Conservation (phyloP, 306 rosid species). For the Fragaria vesca region DNA sequence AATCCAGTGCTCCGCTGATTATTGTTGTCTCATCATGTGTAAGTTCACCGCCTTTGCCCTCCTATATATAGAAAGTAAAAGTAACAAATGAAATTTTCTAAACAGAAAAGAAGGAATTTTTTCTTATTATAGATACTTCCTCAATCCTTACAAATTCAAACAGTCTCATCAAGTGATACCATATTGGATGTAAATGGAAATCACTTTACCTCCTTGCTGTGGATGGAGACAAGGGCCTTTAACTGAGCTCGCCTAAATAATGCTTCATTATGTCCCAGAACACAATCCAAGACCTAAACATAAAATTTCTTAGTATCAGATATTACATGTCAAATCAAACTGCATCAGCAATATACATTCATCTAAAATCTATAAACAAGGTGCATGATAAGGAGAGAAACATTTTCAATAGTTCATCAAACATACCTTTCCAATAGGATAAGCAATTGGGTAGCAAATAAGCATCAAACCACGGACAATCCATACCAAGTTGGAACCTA, state of each 20-base stretch:
- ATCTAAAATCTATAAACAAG: background rate
- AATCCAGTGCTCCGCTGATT: constrained; percentile 92
- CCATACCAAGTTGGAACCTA: constrained; percentile 76
- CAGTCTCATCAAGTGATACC: constrained; percentile 14
- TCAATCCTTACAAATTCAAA: constrained; percentile 5
- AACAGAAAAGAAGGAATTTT: constrained; percentile 2
- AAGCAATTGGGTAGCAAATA: constrained; percentile 85
- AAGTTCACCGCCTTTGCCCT: constrained; percentile 98
- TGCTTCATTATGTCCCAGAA: constrained; percentile 89
- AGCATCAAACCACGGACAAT: constrained; percentile 85
- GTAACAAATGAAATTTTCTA: constrained; percentile 14
- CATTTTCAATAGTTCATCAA: background rate
- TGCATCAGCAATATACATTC: background rate
- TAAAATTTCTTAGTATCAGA: constrained; percentile 23
- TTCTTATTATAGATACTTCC: background rate
- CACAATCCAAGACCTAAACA: constrained; percentile 66
- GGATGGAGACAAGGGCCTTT: constrained; percentile 92
- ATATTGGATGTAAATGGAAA: constrained; percentile 10
- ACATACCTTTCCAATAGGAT: constrained; percentile 89
- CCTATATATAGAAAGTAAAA: constrained; percentile 42
- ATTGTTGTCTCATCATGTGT: constrained; percentile 94
- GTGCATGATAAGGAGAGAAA: background rate
- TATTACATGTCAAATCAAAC: background rate
- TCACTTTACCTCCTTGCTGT: constrained; percentile 73
- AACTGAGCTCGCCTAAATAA: constrained; percentile 90